Conservation (phyloP, 441 rosid genomes). For the Jatropha multifida region DNA sequence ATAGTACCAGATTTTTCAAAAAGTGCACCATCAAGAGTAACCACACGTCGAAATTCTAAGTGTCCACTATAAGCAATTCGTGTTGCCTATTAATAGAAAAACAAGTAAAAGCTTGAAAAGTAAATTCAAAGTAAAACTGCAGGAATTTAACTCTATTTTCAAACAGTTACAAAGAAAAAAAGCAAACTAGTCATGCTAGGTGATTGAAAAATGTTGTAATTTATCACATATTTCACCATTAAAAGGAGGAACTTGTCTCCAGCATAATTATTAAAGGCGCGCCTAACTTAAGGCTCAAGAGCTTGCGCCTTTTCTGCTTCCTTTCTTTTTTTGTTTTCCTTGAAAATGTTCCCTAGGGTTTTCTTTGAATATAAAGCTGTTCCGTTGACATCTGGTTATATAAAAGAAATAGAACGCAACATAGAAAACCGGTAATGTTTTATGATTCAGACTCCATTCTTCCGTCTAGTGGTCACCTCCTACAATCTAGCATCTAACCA, state of each 20-base stretch:
- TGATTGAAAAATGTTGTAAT: background rate
- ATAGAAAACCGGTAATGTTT: too few species aligned
- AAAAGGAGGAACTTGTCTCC: background rate
- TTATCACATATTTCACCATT: background rate
- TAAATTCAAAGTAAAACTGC: background rate
- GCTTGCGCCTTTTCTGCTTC: too few species aligned
- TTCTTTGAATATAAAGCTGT: too few species aligned
- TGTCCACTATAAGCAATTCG: conserved; percentile 82
- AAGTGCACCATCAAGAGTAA: conserved; percentile 92
- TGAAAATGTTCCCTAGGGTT: too few species aligned
- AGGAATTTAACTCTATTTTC: background rate
- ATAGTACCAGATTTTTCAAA: conserved; percentile 97
- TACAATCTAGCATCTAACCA: too few species aligned
- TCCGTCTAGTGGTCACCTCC: too few species aligned
- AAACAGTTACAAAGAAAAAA: background rate
- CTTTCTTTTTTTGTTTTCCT: too few species aligned
- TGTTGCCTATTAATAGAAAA: conserved; percentile 58
- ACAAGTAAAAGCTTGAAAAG: conserved; percentile 2
- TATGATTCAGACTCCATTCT: too few species aligned
- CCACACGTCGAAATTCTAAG: conserved; percentile 84
- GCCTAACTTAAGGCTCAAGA: too few species aligned
- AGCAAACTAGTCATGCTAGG: background rate
- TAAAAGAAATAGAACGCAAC: too few species aligned
- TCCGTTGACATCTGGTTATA: too few species aligned
- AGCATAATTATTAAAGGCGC: background rate